These are phyloP conservation scores for Aureobasidium lini DNA, from an alignment of 2,329 filamentous ascomycete genomes.

Conservation along the genomic window DNA sequence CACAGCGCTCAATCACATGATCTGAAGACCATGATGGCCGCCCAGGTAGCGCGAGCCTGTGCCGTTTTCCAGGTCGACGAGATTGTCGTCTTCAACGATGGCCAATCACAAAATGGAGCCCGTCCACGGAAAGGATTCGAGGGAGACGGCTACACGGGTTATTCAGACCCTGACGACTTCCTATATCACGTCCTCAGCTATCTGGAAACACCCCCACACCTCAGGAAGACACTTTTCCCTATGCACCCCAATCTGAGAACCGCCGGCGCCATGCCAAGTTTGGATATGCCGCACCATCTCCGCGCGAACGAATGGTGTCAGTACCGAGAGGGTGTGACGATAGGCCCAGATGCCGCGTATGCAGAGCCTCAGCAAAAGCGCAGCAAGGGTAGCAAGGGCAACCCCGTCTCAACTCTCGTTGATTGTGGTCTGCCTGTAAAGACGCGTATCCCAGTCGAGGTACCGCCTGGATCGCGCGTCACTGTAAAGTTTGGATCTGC, in stretches of 20 bases:
- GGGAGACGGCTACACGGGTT: conserved; percentile 53
- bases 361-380: conserved; percentile 35
- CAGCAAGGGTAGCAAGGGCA: conserved; percentile 26
- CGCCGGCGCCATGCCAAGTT: conserved; percentile 64
- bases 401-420: conserved; percentile 31
- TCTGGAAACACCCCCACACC: conserved; percentile 76
- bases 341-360: conserved; percentile 24
- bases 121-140: conserved; percentile 27
- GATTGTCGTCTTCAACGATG: conserved; percentile 73
- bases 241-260: conserved; percentile 69
- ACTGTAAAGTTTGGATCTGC: conserved; percentile 58
- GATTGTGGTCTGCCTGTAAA: conserved; percentile 43
- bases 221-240: conserved; percentile 67
- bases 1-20: conserved; percentile 63
- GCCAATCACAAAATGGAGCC: conserved; percentile 29
- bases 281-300: conserved; percentile 82
- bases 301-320: conserved; percentile 68
- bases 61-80: conserved; percentile 82
- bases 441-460: conserved; percentile 49
- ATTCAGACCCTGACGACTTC: conserved; percentile 70
- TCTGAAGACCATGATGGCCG: conserved; percentile 64
- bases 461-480: conserved; percentile 64
- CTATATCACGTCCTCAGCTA: conserved; percentile 71
- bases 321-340: conserved; percentile 70
- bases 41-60: conserved; percentile 70